Evolutionary conservation across 768 basidiomycete genomes (phyloP).

Genomic region (Tremella fuciformis): DNA sequence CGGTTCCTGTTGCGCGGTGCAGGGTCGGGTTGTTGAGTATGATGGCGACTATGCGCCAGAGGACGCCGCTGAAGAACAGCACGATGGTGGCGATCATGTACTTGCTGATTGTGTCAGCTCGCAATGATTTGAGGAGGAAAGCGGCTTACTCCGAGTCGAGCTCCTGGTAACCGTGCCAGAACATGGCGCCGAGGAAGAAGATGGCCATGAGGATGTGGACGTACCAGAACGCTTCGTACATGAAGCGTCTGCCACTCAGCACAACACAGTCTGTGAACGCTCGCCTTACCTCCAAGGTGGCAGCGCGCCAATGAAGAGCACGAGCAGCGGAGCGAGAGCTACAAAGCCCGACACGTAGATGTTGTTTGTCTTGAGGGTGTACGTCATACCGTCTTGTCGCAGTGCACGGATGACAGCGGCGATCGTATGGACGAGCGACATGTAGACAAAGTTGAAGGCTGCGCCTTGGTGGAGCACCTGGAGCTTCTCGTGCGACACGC

Average conservation of each 20-base stretch:
- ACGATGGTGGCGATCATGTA: constrained; percentile 47
- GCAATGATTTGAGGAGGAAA: background rate
- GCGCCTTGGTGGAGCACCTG: constrained; percentile 51
- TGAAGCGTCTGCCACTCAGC: constrained; percentile 3
- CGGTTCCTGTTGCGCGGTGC: constrained; percentile 37
- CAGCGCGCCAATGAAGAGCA: constrained; percentile 6
- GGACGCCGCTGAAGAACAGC: constrained; percentile 44
- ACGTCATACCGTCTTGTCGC: constrained; percentile 38
- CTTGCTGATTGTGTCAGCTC: background rate
- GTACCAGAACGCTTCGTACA: constrained; percentile 13
- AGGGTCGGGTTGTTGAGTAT: constrained; percentile 12
- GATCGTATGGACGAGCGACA: constrained; percentile 52
- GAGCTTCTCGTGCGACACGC: constrained; percentile 53
- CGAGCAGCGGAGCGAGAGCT: constrained; percentile 50
- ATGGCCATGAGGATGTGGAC: constrained; percentile 38
- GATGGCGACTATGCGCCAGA: constrained; percentile 13
- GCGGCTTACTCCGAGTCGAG: constrained; percentile 12
- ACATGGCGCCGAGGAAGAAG: constrained; percentile 52
- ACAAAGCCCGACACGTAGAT: constrained; percentile 52
- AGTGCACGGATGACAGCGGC: constrained; percentile 50
- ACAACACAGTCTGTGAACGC: background rate
- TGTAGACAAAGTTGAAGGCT: constrained; percentile 40
- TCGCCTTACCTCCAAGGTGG: constrained; percentile 10
- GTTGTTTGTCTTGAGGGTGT: constrained; percentile 25
- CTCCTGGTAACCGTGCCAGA: constrained; percentile 41